A percentile compares a stretch with the other conserved stretches of the same genome.
Evolutionary conservation across 2,329 filamentous ascomycete species (phyloP).

Genomic region (Leptographium flavum): DNA sequence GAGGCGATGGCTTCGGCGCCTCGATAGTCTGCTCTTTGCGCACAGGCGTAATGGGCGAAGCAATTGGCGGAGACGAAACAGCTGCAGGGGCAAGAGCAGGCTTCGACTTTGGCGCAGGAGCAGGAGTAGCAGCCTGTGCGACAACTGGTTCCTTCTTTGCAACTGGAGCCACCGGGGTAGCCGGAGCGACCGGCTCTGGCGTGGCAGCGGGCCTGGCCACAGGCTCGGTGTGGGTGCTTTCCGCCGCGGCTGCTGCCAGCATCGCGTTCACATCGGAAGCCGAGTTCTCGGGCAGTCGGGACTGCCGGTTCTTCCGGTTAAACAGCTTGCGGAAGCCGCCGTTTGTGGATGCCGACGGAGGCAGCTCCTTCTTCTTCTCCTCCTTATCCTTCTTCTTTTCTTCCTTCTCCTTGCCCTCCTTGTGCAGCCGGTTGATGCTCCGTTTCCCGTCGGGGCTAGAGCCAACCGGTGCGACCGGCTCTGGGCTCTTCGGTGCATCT

Average conservation of each 20-base stretch:
- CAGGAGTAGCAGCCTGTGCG: constrained; percentile 11
- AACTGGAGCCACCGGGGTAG: neutral
- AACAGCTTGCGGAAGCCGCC: constrained; percentile 52
- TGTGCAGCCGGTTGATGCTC: constrained; percentile 39
- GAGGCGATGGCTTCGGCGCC: constrained; percentile 12
- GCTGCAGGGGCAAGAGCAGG: no score
- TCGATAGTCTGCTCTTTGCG: constrained; percentile 6
- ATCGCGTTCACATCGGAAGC: constrained; percentile 35
- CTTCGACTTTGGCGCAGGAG: no score
- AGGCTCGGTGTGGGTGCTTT: neutral
- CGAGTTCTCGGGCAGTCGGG: constrained; percentile 41
- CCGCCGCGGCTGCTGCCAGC: constrained; percentile 24
- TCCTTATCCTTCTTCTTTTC: constrained; percentile 13
- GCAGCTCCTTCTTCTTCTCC: constrained; percentile 12
- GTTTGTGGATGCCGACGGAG: constrained; percentile 5
- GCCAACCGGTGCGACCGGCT: constrained; percentile 21
- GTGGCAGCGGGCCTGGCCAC: neutral
- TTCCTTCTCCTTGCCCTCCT: constrained; percentile 30
- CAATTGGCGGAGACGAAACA: neutral
- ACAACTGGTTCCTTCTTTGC: neutral
- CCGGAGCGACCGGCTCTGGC: neutral
- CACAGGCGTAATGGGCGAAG: neutral
- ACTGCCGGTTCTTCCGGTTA: constrained; percentile 44
- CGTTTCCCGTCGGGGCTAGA: constrained; percentile 32
- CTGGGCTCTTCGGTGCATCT: constrained; percentile 20